Conservation (phyloP, 179 eudicot genomes). For the Vitellaria paradoxa region DNA sequence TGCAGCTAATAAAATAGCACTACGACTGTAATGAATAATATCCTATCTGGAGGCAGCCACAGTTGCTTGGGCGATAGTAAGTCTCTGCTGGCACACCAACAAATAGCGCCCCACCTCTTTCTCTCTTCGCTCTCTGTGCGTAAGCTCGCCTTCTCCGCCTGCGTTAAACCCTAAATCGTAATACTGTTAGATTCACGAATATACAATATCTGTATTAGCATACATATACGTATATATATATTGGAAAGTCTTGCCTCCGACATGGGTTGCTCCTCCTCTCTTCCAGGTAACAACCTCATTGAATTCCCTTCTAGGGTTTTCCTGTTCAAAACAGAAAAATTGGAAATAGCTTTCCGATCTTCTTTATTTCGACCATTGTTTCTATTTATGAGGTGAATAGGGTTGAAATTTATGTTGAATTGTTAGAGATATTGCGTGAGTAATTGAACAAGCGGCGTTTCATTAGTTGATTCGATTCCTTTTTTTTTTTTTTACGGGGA, state of each 20-base stretch:
- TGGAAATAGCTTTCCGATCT: neutral
- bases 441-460: neutral
- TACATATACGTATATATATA: neutral
- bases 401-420: neutral
- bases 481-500: too few species aligned
- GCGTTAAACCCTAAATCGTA: slow-evolving; percentile 4
- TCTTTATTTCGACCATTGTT: neutral
- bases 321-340: neutral
- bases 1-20: too few species aligned
- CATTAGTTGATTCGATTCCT: neutral
- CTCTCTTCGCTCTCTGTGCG: neutral
- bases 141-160: neutral
- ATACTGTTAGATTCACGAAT: neutral
- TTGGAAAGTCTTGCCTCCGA: neutral
- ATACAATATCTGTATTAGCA: too few species aligned
- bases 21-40: too few species aligned
- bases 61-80: neutral
- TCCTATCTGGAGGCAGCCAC: too few species aligned
- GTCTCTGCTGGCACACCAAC: neutral
- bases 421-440: neutral
- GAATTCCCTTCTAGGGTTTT: slow-evolving; percentile 19
- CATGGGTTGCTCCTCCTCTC: slow-evolving; percentile 84
- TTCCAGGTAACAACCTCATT: slow-evolving; percentile 47
- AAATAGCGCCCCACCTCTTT: neutral
- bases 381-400: neutral